Evolutionary conservation across 1,284 basidiomycete species (phyloP), one percentile per base, ranked within the genome.

Genomic region (Ganoderma leucocontextum): DNA sequence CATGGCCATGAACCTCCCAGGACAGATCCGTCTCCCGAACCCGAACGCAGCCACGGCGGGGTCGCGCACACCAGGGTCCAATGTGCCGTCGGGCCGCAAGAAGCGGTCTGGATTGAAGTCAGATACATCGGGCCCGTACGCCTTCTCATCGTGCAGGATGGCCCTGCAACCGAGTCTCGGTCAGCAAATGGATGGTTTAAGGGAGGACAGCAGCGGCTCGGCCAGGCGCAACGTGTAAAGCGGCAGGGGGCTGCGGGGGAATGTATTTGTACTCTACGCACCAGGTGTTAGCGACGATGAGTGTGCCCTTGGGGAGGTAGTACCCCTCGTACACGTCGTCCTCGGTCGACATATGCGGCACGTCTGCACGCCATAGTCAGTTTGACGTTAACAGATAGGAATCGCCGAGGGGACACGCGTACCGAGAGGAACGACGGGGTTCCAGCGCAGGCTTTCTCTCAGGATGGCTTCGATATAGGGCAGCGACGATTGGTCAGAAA

Each of bases 371-470:
- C 41, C 8, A 39, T 6, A 35, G 44, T 66, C 33, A 47, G 44
- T 25, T 47, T 47, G 55, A 53, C 47, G 49, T 35, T 15, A 8
- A 53, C 33, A 17, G 10, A 33, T 8, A 53, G 39, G n/a, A 47
- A 36, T 12, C 3, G 5, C 9, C 17, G 55, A n/a, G 29, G 33
- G 7, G 33, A 35, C 0, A 22, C 29, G 38, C 65, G 38, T 22
- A 74, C 76, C 70, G 2, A 75, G 60, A 10, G 74, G 73, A 1
- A 74, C 73, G 25, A 80, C 77, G 1, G 79, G 78, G 52, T 78
- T 74, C 81, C 81, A 82, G 10, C 80, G 74, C 33, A 80, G 49
- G 9, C 74, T 70, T 71, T 83, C 82, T 60, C 77, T 76, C 8
- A 82, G 70, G 36, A 79, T 71, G 0, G 79, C 80, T 15, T 76